Conservation (phyloP, 1,284 basidiomycete species). For the Ganoderma lingzhi region DNA sequence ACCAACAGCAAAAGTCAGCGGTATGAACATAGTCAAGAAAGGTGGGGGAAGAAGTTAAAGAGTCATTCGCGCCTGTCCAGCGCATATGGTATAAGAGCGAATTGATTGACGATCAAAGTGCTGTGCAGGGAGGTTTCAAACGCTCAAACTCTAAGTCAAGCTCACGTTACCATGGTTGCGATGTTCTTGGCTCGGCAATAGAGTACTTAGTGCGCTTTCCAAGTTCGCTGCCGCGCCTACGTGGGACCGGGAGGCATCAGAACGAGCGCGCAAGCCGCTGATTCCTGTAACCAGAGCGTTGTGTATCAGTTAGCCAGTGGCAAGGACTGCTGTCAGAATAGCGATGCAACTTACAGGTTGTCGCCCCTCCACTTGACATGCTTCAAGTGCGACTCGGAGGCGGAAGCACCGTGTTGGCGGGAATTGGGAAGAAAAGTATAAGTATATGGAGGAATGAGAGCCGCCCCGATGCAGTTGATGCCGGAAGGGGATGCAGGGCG, state of each 20-base stretch:
- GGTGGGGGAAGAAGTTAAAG: background rate
- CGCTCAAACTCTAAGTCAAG: background rate
- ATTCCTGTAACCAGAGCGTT: background rate
- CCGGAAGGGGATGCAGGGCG: too few relatives aligned
- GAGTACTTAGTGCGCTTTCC: background rate
- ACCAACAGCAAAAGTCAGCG: background rate
- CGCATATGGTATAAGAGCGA: background rate
- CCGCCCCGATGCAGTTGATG: too few relatives aligned
- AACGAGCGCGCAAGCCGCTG: background rate
- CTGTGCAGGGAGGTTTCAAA: background rate
- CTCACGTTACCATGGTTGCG: background rate
- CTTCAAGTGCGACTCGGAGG: background rate
- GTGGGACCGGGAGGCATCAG: background rate
- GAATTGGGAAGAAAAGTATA: too few relatives aligned
- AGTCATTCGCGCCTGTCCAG: background rate
- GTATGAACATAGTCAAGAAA: background rate
- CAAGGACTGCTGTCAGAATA: background rate
- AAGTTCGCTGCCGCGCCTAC: background rate
- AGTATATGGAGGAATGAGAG: too few relatives aligned
- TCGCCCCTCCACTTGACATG: background rate
- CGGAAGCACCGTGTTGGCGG: too few relatives aligned
- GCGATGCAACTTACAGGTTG: background rate
- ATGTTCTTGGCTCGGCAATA: too few relatives aligned
- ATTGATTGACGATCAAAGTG: background rate
- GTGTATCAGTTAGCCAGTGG: background rate